Percentiles rank a stretch among this genome's conserved stretches.
Conservation (phyloP, 371 early-diverging fungal genomes). For the Gilbertella persicaria region DNA sequence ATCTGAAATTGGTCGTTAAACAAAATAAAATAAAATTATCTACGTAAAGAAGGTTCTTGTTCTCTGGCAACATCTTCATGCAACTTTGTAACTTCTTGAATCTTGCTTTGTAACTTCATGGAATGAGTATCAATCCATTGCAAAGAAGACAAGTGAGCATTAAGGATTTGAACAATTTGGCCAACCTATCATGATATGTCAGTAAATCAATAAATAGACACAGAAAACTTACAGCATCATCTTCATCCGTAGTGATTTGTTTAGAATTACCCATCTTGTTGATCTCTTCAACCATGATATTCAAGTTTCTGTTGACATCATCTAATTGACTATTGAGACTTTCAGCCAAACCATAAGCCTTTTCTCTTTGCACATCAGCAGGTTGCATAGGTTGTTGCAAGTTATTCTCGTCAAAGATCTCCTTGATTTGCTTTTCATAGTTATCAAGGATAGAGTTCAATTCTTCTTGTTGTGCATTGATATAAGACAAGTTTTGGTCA, state of each 20-base stretch:
- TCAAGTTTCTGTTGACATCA: constrained; percentile 78
- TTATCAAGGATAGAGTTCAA: constrained; percentile 73
- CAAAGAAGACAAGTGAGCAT: constrained; percentile 85
- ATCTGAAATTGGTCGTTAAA: constrained; percentile 14
- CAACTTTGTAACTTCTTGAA: constrained; percentile 51
- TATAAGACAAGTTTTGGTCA: constrained; percentile 81
- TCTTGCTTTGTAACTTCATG: constrained; percentile 47
- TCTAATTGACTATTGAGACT: constrained; percentile 84
- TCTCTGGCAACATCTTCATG: constrained; percentile 45
- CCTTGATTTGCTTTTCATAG: constrained; percentile 75
- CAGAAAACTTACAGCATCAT: constrained; percentile 34
- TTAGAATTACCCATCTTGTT: constrained; percentile 64
- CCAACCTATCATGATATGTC: constrained; percentile 44
- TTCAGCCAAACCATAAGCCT: constrained; percentile 84
- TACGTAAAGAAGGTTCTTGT: constrained; percentile 15
- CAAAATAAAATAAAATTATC: constrained; percentile 6
- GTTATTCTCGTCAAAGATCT: constrained; percentile 52
- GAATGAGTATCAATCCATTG: constrained; percentile 84
- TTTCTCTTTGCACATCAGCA: constrained; percentile 87
- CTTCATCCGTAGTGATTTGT: constrained; percentile 42
- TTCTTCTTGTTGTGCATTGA: constrained; percentile 86
- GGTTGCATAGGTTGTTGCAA: constrained; percentile 53
- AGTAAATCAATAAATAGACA: constrained; percentile 1
- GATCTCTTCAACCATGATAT: constrained; percentile 84
- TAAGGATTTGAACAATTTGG: constrained; percentile 89